Base-by-base conservation (phyloP, 768 basidiomycete genomes). In the Pleurotus sapidus region DNA sequence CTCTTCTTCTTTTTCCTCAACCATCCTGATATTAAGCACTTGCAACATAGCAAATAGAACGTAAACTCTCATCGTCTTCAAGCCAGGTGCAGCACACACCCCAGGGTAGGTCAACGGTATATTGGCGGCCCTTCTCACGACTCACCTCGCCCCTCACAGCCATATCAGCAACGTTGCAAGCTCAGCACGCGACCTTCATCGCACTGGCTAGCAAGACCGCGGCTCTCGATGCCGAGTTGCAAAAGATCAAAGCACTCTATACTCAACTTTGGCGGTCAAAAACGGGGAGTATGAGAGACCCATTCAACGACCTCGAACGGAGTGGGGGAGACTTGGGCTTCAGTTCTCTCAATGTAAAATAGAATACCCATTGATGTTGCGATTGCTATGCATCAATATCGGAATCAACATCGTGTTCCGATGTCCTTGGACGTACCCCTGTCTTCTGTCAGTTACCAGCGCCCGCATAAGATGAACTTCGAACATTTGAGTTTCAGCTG, bases 261-360 rank as follows among this genome's bases (percentile, higher is more conserved):
- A 88, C 87, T 0, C 88, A 91, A 63, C 72, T 91, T 5, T 93
- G 89, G 89, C 83, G 88, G 11, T 77, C 82, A 15, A 85, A 86
- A 68, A 93, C 88, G 14, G 91, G 91, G 27, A 93, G 90, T 63
- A 84, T 87, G 70, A 77, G 91, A 58, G 91, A 93, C 68, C 92
- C 92, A 6, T 94, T 93, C 67, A 84, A 86, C 55, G 75, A 76
- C 40, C 64, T 70, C 43, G 74, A 75, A 59, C 73, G 70, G 59
- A 61, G 70, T 58, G 66, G 64, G 48, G 66, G 63, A 48, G 81
- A 82, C 61, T 73, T 75, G 63, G 76, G 76, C 11, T 57, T 79
- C 60, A 67, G 72, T 54, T 71, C 78, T 53, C 69, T 86, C 63
- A 70, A 69, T 64, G 71, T 78, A 50, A 71, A 72, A 59, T 72